phyloP scores from a whole-genome alignment of 2,329 filamentous ascomycete genomes.

The Aspergillus unguis region DNA sequence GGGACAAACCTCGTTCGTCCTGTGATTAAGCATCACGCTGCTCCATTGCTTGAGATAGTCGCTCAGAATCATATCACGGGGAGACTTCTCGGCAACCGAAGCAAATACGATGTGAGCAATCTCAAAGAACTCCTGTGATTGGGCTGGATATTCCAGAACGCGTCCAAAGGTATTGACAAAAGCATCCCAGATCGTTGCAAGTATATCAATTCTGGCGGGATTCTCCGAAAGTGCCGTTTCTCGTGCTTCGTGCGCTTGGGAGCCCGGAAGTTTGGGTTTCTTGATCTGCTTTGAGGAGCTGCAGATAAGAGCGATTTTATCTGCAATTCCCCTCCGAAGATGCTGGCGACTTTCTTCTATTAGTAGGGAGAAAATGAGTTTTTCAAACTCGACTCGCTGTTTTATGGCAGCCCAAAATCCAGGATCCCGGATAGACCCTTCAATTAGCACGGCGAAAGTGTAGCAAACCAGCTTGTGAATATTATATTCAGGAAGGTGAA shows the following conservation, averaged over 20 bases:
- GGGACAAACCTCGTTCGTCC: slow-evolving; percentile 40
- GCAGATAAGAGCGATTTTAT: slow-evolving; percentile 39
- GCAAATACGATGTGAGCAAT: slow-evolving; percentile 43
- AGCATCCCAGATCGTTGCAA: slow-evolving; percentile 46
- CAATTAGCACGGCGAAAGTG: slow-evolving; percentile 48
- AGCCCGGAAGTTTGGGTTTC: slow-evolving; percentile 19
- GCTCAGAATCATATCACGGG: slow-evolving; percentile 35
- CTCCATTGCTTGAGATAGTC: slow-evolving; percentile 46
- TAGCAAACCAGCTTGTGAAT: slow-evolving; percentile 40
- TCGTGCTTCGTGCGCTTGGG: slow-evolving; percentile 16
- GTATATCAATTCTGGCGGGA: slow-evolving; percentile 36
- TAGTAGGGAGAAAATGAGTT: slow-evolving; percentile 42
- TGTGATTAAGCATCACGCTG: slow-evolving; percentile 41
- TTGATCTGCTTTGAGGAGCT: slow-evolving; percentile 32
- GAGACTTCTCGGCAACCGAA: slow-evolving; percentile 39
- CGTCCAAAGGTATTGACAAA: slow-evolving; percentile 41
- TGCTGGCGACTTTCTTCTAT: slow-evolving; percentile 42
- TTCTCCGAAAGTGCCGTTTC: slow-evolving; percentile 21
- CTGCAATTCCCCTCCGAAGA: slow-evolving; percentile 39
- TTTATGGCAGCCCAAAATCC: slow-evolving; percentile 47
- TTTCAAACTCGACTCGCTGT: slow-evolving; percentile 33
- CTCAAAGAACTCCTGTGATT: slow-evolving; percentile 48
- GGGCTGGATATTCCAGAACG: slow-evolving; percentile 34
- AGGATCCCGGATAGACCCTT: slow-evolving; percentile 47
- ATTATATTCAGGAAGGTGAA: slow-evolving; percentile 16